Base-by-base conservation (phyloP, 2,329 filamentous ascomycete genomes). In the Sclerotinia subarctica region DNA sequence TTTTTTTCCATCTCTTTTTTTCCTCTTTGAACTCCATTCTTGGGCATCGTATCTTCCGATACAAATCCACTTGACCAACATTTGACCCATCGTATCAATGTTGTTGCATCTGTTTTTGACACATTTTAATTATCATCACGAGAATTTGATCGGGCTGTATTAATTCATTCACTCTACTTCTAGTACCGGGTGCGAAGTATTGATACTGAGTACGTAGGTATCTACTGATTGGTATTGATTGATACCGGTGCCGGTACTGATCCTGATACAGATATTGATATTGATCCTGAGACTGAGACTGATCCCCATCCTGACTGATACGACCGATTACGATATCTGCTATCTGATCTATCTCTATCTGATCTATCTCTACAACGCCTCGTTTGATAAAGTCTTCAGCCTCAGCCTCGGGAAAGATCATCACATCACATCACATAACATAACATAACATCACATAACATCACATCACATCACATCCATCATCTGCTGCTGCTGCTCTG, bases 361-460 rank as follows among this genome's bases (percentile, higher is more conserved):
- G 52, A 38, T 15, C 29, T 29, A 29, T 29, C 11, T 38, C n/a
- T 56, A 11, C 29, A 21, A 35, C 53, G 53, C 53, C 53, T 56
- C 29, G 29, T 56, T 38, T 35, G 21, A 1, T 15, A 7, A n/a
- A 56, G 21, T 35, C 8, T 56, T 15, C 38, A 42, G 38, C 38
- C 38, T 42, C 53, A 56, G 53, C 53, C 53, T 56, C 29, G 53
- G 53, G 53, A 38, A 56, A 32, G 15, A 53, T 53, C 17, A 51
- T 49, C 49, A 35, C 47, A 51, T 51, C 47, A 51, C 52, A 54
- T 35, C 29, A 2, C 2, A 29, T 5, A 29, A 29, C 29, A 29
- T 29, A n/a, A 35, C 47, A 51, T 51, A n/a, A 51, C 52, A 54
- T 35, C 29, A 2, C 2, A 29, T 5, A 29, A 29, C n/a, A n/a